Percentiles rank a stretch among this genome's conserved stretches.
Evolutionary conservation across 805 yeast genomes (phyloP).

Genomic region (Starmera pachycereana): DNA sequence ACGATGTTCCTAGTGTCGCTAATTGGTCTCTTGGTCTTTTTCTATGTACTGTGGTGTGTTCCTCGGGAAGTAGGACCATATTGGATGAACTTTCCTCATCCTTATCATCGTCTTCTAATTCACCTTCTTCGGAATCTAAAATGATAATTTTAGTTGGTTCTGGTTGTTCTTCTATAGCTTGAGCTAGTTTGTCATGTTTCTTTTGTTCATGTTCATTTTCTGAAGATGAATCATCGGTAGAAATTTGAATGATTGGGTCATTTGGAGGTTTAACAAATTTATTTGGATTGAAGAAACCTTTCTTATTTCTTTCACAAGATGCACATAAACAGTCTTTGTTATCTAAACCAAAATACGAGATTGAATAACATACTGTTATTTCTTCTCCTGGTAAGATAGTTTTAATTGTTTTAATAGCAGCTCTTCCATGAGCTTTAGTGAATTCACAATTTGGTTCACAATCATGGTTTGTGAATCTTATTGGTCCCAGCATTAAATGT

Average conservation of each 20-base stretch:
- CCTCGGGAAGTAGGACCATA: conserved; percentile 1
- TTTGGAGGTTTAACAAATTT: conserved; percentile 4
- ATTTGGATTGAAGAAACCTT: conserved; percentile 21
- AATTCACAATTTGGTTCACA: conserved; percentile 34
- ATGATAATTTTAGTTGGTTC: neutral
- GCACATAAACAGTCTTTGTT: conserved; percentile 36
- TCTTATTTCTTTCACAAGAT: conserved; percentile 25
- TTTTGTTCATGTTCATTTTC: neutral
- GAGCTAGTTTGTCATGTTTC: neutral
- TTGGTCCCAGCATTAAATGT: conserved; percentile 37
- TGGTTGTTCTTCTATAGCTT: neutral
- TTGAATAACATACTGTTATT: conserved; percentile 33
- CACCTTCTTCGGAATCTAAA: neutral
- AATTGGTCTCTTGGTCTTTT: conserved; percentile 6
- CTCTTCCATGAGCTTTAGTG: conserved; percentile 2
- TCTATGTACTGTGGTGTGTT: conserved; percentile 7
- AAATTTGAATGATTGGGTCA: conserved; percentile 2
- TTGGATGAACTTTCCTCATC: too few relatives aligned
- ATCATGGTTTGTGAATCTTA: conserved; percentile 38
- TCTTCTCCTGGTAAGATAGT: conserved; percentile 34
- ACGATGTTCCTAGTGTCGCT: neutral
- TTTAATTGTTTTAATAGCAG: conserved; percentile 20
- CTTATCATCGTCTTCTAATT: neutral
- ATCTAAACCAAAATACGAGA: conserved; percentile 30
- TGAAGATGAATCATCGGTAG: neutral